Evolutionary conservation across 1,284 basidiomycete species (phyloP), one percentile per base, ranked within the genome.

Genomic region (Tausonia pullulans): DNA sequence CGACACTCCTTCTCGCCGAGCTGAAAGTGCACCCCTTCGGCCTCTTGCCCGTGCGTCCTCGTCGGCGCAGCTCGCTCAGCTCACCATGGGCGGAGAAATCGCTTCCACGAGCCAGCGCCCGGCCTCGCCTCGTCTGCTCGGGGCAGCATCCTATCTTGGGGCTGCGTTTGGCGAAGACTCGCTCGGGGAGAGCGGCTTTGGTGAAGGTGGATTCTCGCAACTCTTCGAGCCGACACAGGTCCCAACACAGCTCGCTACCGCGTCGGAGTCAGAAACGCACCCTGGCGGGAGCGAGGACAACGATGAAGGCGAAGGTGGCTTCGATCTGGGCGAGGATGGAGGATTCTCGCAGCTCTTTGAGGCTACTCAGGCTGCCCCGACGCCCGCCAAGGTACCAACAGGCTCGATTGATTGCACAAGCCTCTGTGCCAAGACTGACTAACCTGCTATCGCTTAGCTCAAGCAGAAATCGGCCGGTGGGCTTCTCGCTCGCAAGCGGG

Each of bases 311-410:
- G 67, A 62, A 52, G 63, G 51, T 43, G 60, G 51, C 3, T 54
- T 61, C n/a, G 66, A 64, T 27, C 61, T 67, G 13, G 65, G 61
- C 45, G 63, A 66, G 6, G 63, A 58, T 3, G 64, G 67, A 3
- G 67, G 65, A 3, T 64, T 68, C 49, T 62, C 62, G 4, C 65
- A 67, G 49, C 61, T 68, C 63, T 68, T 67, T 45, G 63, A 58
- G 11, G 53, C 57, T 5, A 68, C 65, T 0, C 67, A 68, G 55
- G 61, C 61, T 41, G 39, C 48, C 3, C 14, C 60, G 5, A n/a
- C 55, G 3, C 7, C 55, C 3, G 41, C 43, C 41, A 57, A 57
- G 55, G 55, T 55, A 13, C 53, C n/a, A n/a, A n/a, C n/a, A n/a
- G n/a, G n/a, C n/a, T n/a, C n/a, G n/a, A n/a, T n/a, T n/a, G n/a